A percentile compares a stretch with the other conserved stretches of the same genome.
Evolutionary conservation across 768 basidiomycete species (phyloP).

Genomic region (Tylopilus rubrobrunneus): DNA sequence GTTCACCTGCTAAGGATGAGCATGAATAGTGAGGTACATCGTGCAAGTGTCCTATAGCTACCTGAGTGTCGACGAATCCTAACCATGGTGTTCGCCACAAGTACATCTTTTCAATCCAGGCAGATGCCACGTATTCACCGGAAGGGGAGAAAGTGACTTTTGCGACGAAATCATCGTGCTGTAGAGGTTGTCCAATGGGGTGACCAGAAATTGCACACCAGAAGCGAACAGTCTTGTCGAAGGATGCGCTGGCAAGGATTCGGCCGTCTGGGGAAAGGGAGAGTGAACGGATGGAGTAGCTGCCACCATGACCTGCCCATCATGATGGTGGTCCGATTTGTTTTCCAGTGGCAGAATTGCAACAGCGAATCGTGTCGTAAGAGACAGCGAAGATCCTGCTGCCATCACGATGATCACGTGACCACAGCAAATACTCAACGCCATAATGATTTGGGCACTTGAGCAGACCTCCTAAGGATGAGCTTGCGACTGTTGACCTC

Average conservation of each 20-base stretch:
- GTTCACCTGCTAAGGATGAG: background rate
- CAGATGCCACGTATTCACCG: background rate
- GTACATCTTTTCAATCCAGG: background rate
- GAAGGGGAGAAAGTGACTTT: slow-evolving; percentile 2
- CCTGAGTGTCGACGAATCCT: background rate
- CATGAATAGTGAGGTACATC: background rate
- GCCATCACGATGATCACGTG: background rate
- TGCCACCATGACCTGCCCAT: too few species aligned
- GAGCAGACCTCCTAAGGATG: too few species aligned
- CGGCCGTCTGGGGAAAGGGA: too few species aligned
- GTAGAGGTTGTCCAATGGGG: background rate
- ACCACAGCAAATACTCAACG: background rate
- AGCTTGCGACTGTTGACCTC: too few species aligned
- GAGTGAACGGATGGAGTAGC: too few species aligned
- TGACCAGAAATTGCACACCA: too few species aligned
- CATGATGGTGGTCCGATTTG: too few species aligned
- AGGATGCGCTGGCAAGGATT: too few species aligned
- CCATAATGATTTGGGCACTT: too few species aligned
- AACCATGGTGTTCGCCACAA: background rate
- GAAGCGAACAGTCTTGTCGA: too few species aligned
- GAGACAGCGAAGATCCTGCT: background rate
- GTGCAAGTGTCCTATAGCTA: background rate
- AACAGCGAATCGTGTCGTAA: too few species aligned
- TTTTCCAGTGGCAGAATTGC: too few species aligned
- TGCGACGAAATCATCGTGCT: background rate